Percentiles rank a stretch among this genome's conserved stretches.
These are phyloP conservation scores for Penicillium brasilianum DNA, from an alignment of 2,329 filamentous ascomycete genomes.

Conservation along the genomic window DNA sequence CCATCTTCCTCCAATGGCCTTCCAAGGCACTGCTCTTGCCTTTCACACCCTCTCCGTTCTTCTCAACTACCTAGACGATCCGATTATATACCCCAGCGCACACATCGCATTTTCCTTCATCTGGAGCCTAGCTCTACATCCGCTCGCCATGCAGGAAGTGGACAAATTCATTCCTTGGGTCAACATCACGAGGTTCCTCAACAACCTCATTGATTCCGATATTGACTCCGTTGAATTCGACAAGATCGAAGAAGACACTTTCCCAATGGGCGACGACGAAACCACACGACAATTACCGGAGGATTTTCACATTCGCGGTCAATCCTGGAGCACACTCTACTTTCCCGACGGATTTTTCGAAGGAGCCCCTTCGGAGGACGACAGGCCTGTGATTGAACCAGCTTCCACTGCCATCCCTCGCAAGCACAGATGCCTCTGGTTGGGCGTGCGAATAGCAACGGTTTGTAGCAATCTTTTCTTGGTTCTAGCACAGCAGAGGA, in stretches of 20 bases:
- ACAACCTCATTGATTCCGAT: conserved; percentile 54
- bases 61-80: conserved; percentile 55
- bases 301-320: conserved; percentile 63
- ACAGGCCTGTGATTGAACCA: conserved; percentile 59
- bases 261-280: conserved; percentile 40
- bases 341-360: conserved; percentile 59
- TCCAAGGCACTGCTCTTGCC: conserved; percentile 48
- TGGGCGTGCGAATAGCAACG: conserved; percentile 51
- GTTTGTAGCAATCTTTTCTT: conserved; percentile 37
- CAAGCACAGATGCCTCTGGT: conserved; percentile 58
- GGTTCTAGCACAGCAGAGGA: background rate
- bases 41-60: conserved; percentile 51
- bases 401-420: conserved; percentile 55
- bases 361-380: conserved; percentile 56
- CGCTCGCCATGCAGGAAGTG: conserved; percentile 46
- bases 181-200: conserved; percentile 58
- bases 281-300: conserved; percentile 58
- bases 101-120: conserved; percentile 62
- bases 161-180: conserved; percentile 57
- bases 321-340: conserved; percentile 57
- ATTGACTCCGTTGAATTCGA: conserved; percentile 39
- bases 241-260: conserved; percentile 38
- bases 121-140: conserved; percentile 47
- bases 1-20: conserved; percentile 34
- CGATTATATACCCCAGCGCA: conserved; percentile 59